phyloP scores from a whole-genome alignment of 1,139 yeast species.

The Suzukiozyma palmioleophila region DNA sequence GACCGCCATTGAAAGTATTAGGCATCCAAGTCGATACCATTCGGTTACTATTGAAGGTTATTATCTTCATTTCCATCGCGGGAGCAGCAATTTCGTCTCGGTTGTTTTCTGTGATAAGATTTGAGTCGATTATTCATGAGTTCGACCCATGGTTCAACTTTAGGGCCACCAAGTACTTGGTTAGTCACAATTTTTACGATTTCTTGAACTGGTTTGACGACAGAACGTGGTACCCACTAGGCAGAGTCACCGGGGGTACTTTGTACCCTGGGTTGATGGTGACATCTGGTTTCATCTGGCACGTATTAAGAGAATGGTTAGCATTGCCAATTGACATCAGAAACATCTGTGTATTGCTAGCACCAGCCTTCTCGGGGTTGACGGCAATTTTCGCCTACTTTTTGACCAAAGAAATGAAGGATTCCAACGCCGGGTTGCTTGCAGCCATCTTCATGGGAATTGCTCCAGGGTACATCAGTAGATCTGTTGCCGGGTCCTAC shows the following conservation, averaged over 20 bases:
- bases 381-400: conserved; percentile 92
- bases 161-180: conserved; percentile 90
- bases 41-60: conserved; percentile 52
- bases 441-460: conserved; percentile 96
- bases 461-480: conserved; percentile 97
- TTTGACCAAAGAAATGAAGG: conserved; percentile 87
- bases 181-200: conserved; percentile 77
- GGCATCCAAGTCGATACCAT: conserved; percentile 39
- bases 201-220: conserved; percentile 98
- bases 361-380: conserved; percentile 93
- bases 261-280: conserved; percentile 98
- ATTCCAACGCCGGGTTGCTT: conserved; percentile 81
- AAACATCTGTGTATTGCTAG: conserved; percentile 91
- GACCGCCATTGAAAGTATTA: conserved; percentile 21
- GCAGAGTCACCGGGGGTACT: conserved; percentile 99
- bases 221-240: conserved; percentile 98
- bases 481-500: conserved; percentile 98
- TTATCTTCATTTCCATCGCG: conserved; percentile 67
- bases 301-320: conserved; percentile 54
- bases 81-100: conserved; percentile 92
- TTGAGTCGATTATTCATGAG: conserved; percentile 96
- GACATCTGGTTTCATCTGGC: conserved; percentile 88
- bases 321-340: conserved; percentile 90
- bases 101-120: conserved; percentile 73
- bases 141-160: conserved; percentile 99